These are phyloP conservation scores for Phytophthora lateralis DNA, from an alignment of 352 stramenopile genomes.

Conservation along the genomic window DNA sequence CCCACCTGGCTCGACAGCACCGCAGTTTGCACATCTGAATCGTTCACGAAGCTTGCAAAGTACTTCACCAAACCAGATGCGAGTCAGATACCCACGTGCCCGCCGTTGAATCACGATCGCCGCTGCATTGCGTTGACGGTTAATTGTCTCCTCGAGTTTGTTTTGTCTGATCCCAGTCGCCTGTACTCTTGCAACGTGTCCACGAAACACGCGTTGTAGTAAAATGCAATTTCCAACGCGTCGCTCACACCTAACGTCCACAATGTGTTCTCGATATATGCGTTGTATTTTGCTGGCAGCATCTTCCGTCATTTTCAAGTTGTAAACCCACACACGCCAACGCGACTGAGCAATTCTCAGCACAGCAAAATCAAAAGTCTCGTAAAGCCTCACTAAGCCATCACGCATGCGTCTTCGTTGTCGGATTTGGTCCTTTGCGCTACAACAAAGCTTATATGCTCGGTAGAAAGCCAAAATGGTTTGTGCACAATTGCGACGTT, in stretches of 20 bases:
- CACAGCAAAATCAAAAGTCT: background rate
- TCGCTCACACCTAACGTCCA: background rate
- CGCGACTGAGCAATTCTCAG: slow-evolving; percentile 7
- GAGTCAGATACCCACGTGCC: slow-evolving; percentile 30
- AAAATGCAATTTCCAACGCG: background rate
- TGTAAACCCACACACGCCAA: slow-evolving; percentile 3
- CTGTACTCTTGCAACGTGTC: slow-evolving; percentile 4
- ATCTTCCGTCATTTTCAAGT: slow-evolving; percentile 4
- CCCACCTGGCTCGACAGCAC: slow-evolving; percentile 56
- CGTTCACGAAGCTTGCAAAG: slow-evolving; percentile 45
- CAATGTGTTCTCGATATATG: slow-evolving; percentile 3
- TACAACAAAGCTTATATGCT: slow-evolving; percentile 3
- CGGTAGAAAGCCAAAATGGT: slow-evolving; percentile 14
- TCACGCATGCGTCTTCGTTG: slow-evolving; percentile 1
- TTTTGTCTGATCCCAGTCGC: background rate
- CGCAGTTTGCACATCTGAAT: slow-evolving; percentile 65
- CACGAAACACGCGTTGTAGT: slow-evolving; percentile 25
- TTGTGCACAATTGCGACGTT: background rate
- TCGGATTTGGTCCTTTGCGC: slow-evolving; percentile 3
- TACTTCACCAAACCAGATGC: slow-evolving; percentile 23
- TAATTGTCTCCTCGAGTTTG: slow-evolving; percentile 3
- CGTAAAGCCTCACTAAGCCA: slow-evolving; percentile 6
- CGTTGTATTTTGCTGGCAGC: slow-evolving; percentile 11
- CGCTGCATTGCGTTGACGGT: slow-evolving; percentile 8
- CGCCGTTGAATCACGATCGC: slow-evolving; percentile 37